Base-by-base conservation (phyloP, 208 protist species). In the Balamuthia mandrillaris region DNA sequence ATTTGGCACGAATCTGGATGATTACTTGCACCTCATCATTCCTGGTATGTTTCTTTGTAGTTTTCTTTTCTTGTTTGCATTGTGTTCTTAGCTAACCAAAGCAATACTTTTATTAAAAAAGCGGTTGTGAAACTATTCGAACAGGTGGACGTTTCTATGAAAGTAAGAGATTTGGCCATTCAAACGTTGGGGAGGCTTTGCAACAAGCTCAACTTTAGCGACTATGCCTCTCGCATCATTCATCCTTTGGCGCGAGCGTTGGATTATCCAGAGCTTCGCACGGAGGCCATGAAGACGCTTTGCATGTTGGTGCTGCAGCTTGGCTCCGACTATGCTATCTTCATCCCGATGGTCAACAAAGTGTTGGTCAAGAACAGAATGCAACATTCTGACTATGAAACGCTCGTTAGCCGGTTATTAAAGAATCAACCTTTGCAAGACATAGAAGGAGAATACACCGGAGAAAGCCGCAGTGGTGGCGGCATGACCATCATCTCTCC, bases 1-100 rank as follows among this genome's bases (percentile, higher is more conserved):
- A 3, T 94, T 97, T 70, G 95, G 95, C 12, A 87, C 79, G 7
- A 92, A 92, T 52, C 84, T 97, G 12, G 95, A 97, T 27, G 95
- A 96, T 47, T 97, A 96, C 83, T 66, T 97, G 1, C 93, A 98
- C 90, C 72, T 98, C 3, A 89, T 97, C 1, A 90, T 98, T 12
- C 95, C 95, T n/a, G n/a, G n/a, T n/a, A n/a, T n/a, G n/a, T n/a
- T n/a, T n/a, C n/a, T n/a, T n/a, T n/a, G n/a, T n/a, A n/a, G n/a
- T n/a, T n/a, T n/a, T n/a, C n/a, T n/a, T n/a, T n/a, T n/a, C n/a
- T n/a, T n/a, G n/a, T n/a, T n/a, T n/a, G n/a, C n/a, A n/a, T n/a
- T n/a, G n/a, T n/a, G n/a, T n/a, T n/a, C n/a, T n/a, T n/a, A n/a
- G n/a, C n/a, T n/a, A n/a, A n/a, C n/a, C n/a, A n/a, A n/a, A n/a